Conservation (phyloP, 2,329 filamentous ascomycete species). For the Fusarium tupiense region DNA sequence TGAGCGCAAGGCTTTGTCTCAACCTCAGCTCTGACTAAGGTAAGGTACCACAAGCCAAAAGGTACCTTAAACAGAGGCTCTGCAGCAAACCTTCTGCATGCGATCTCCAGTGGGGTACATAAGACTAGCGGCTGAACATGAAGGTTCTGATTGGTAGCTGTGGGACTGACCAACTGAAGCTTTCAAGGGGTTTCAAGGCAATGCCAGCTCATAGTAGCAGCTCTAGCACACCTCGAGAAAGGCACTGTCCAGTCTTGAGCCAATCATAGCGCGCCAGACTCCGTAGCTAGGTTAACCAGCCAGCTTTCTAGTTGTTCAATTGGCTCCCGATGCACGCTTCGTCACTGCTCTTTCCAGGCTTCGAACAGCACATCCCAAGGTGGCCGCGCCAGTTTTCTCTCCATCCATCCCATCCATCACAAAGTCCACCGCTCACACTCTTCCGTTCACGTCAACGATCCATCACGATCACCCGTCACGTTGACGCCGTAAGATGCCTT, state of each 20-base stretch:
- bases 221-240: slow-evolving; percentile 29
- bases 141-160: slow-evolving; percentile 21
- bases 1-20: not conserved
- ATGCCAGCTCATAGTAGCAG: slow-evolving; percentile 40
- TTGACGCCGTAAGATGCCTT: slow-evolving; percentile 42
- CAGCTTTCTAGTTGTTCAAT: slow-evolving; percentile 40
- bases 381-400: slow-evolving; percentile 33
- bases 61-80: slow-evolving; percentile 36
- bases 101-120: slow-evolving; percentile 29
- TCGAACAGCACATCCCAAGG: slow-evolving; percentile 6
- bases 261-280: slow-evolving; percentile 35
- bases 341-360: slow-evolving; percentile 38
- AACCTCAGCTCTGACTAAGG: slow-evolving; percentile 29
- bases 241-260: not conserved
- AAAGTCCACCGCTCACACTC: slow-evolving; percentile 39
- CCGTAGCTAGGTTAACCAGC: slow-evolving; percentile 36
- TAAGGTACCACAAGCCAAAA: slow-evolving; percentile 33
- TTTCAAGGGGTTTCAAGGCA: slow-evolving; percentile 32
- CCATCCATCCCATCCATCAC: slow-evolving; percentile 27
- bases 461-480: slow-evolving; percentile 26
- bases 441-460: slow-evolving; percentile 31
- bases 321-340: slow-evolving; percentile 42
- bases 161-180: slow-evolving; percentile 13
- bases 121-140: slow-evolving; percentile 8
- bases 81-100: slow-evolving; percentile 25